Evolutionary conservation across 345 rosid species (phyloP).

Genomic region (Lepidium aucheri): DNA sequence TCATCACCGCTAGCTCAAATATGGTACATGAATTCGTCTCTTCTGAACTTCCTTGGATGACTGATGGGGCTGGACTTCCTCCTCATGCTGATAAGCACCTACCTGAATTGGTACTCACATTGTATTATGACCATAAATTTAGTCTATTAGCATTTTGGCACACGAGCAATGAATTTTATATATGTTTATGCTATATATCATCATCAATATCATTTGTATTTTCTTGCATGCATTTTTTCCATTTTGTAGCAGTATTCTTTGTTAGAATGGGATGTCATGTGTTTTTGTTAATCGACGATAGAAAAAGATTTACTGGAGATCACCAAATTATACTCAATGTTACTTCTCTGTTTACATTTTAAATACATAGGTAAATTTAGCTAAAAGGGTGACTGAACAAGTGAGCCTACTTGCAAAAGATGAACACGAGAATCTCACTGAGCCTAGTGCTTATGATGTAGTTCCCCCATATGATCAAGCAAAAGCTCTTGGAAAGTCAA

Average conservation of each 20-base stretch:
- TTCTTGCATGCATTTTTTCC: not conserved
- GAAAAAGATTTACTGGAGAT: not conserved
- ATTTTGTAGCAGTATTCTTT: not conserved
- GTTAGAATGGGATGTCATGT: not conserved
- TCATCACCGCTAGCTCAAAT: conserved; percentile 58
- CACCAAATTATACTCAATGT: not conserved
- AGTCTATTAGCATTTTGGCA: conserved; percentile 8
- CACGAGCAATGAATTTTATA: not conserved
- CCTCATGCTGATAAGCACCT: conserved; percentile 70
- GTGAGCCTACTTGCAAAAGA: conserved; percentile 82
- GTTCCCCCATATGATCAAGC: conserved; percentile 97
- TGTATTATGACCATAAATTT: not conserved
- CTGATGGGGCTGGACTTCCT: conserved; percentile 95
- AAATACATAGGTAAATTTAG: conserved; percentile 53
- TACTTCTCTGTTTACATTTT: conserved; percentile 10
- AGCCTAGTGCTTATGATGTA: conserved; percentile 56
- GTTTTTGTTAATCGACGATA: not conserved
- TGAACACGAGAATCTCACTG: conserved; percentile 75
- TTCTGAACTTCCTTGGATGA: conserved; percentile 86
- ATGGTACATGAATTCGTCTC: conserved; percentile 36
- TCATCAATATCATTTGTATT: not conserved
- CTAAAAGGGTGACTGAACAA: conserved; percentile 92
- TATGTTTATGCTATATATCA: not conserved
- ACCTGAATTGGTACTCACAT: conserved; percentile 52
- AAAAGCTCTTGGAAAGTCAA: conserved; percentile 95